Conservation (phyloP, 1,284 basidiomycete species). For the Cryptococcus sp. region DNA sequence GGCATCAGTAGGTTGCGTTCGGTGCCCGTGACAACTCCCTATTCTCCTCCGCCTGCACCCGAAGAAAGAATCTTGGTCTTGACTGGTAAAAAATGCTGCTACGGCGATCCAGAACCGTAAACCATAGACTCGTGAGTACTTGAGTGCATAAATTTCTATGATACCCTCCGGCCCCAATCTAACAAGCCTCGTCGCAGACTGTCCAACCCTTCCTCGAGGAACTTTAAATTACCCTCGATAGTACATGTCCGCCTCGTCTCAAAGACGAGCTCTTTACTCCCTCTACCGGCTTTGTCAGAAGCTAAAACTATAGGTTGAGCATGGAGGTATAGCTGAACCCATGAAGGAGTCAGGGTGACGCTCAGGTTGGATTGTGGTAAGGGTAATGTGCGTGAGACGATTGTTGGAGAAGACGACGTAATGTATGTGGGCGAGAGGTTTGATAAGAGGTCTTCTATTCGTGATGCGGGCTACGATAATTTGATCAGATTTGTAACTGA, state of each 20-base stretch:
- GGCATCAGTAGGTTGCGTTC: no score
- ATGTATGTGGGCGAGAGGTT: constrained; percentile 29
- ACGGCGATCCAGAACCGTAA: no score
- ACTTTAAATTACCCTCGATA: constrained; percentile 29
- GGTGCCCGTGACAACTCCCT: no score
- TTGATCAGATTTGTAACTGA: not conserved
- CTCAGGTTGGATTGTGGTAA: constrained; percentile 33
- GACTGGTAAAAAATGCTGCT: no score
- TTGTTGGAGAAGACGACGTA: not conserved
- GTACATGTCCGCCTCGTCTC: constrained; percentile 32
- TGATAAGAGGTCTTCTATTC: constrained; percentile 44
- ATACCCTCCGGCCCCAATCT: constrained; percentile 31
- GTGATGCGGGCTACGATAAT: constrained; percentile 32
- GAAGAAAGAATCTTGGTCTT: no score
- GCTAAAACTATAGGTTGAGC: constrained; percentile 17
- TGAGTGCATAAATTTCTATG: no score
- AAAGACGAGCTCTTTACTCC: constrained; percentile 28
- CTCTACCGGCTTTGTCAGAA: not conserved
- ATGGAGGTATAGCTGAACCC: constrained; percentile 35
- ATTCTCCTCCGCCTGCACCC: no score
- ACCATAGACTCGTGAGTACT: no score
- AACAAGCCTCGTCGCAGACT: constrained; percentile 31
- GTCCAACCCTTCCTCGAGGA: constrained; percentile 36
- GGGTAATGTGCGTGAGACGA: constrained; percentile 21
- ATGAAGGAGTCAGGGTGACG: constrained; percentile 37